phyloP scores from a whole-genome alignment of 1,139 yeast species.

The Nakaseomyces nivariensis region DNA sequence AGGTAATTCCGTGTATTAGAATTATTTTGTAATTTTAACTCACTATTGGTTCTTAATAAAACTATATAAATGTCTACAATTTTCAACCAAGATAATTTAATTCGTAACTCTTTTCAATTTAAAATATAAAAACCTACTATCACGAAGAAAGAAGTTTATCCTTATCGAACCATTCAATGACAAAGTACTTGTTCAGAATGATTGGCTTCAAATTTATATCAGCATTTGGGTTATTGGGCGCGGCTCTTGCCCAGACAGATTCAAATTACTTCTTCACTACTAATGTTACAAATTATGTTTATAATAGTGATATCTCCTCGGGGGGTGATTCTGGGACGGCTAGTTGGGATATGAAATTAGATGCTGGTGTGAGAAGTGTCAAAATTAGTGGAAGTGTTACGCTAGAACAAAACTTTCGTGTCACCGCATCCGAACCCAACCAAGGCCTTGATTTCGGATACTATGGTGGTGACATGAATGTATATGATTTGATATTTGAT shows the following conservation, averaged over 20 bases:
- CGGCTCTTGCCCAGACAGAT: background rate
- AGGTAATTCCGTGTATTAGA: no score
- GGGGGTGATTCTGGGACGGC: background rate
- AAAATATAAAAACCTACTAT: no score
- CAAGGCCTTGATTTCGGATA: background rate
- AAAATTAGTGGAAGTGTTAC: background rate
- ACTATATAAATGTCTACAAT: no score
- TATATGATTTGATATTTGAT: background rate
- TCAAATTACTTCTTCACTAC: background rate
- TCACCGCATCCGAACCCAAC: background rate
- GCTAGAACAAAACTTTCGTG: background rate
- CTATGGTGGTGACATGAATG: background rate
- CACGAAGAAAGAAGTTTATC: no score
- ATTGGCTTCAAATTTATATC: no score
- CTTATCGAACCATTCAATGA: no score
- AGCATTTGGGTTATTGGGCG: no score
- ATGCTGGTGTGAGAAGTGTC: background rate
- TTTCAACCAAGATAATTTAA: no score
- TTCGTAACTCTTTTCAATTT: no score
- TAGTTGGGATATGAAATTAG: background rate
- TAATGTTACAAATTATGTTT: background rate
- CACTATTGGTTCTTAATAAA: no score
- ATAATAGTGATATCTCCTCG: background rate
- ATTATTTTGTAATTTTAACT: no score
- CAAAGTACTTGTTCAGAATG: no score